Evolutionary conservation across 768 basidiomycete species (phyloP).

Genomic region (Boletus insuetus): DNA sequence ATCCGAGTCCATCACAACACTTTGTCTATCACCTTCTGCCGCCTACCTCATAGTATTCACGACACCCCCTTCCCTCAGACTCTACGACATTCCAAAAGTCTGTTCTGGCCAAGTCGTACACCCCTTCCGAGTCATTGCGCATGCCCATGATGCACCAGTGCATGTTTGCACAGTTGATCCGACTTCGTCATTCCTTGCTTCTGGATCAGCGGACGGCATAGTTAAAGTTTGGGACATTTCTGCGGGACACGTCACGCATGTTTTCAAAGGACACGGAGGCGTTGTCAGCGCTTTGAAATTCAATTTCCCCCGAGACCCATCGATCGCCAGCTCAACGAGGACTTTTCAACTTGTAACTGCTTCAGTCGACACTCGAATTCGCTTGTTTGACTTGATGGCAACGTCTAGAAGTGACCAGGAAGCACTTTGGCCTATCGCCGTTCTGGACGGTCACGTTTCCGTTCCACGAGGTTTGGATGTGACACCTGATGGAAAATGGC

Average conservation of each 20-base stretch:
- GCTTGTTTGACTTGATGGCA: slow-evolving; percentile 86
- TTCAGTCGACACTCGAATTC: slow-evolving; percentile 86
- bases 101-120: slow-evolving; percentile 50
- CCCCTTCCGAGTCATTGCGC: slow-evolving; percentile 72
- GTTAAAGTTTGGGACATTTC: slow-evolving; percentile 96
- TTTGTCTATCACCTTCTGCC: slow-evolving; percentile 76
- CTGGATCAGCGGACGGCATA: slow-evolving; percentile 92
- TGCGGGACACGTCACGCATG: slow-evolving; percentile 87
- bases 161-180: slow-evolving; percentile 85
- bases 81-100: slow-evolving; percentile 73
- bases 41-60: slow-evolving; percentile 79
- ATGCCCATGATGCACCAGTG: slow-evolving; percentile 91
- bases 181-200: slow-evolving; percentile 87
- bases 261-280: slow-evolving; percentile 97
- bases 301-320: slow-evolving; percentile 67
- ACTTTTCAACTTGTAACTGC: slow-evolving; percentile 85
- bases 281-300: slow-evolving; percentile 90
- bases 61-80: slow-evolving; percentile 72
- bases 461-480: slow-evolving; percentile 91
- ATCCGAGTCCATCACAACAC: slow-evolving; percentile 76
- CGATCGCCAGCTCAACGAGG: slow-evolving; percentile 42
- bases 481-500: slow-evolving; percentile 81
- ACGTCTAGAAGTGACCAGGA: slow-evolving; percentile 54
- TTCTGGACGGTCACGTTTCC: slow-evolving; percentile 94
- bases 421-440: slow-evolving; percentile 62